Percentiles rank a stretch among this genome's conserved stretches.
These are phyloP conservation scores for Populus deltoides DNA, from an alignment of 345 rosid species.

Conservation along the genomic window DNA sequence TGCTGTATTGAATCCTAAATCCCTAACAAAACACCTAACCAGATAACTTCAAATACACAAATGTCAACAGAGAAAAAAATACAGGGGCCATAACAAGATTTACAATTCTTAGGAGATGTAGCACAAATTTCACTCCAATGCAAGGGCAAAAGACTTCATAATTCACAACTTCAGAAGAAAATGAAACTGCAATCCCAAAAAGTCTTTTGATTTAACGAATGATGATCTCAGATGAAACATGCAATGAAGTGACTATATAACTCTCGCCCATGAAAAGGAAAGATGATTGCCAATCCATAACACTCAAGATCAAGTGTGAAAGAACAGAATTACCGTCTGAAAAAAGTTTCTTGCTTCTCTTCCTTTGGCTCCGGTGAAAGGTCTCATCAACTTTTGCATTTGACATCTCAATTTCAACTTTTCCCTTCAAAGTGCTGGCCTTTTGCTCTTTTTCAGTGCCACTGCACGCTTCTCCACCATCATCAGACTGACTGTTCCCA, in stretches of 20 bases:
- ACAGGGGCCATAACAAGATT: background rate
- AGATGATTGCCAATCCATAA: background rate
- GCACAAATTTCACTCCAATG: background rate
- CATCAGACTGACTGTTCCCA: slow-evolving; percentile 13
- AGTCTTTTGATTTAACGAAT: background rate
- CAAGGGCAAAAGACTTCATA: background rate
- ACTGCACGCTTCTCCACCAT: slow-evolving; percentile 26
- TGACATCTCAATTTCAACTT: slow-evolving; percentile 34
- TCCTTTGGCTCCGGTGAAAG: slow-evolving; percentile 40
- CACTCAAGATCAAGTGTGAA: background rate
- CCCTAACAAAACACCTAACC: background rate
- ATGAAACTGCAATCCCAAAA: background rate
- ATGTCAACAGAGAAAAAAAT: background rate
- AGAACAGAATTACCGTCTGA: slow-evolving; percentile 18
- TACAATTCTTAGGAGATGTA: background rate
- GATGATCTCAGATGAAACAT: background rate
- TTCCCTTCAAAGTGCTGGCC: slow-evolving; percentile 35
- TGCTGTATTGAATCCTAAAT: background rate
- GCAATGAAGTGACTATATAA: background rate
- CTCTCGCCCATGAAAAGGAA: background rate
- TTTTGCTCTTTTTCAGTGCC: slow-evolving; percentile 21
- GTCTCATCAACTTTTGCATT: slow-evolving; percentile 43
- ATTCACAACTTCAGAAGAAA: background rate
- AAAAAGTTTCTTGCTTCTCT: slow-evolving; percentile 27
- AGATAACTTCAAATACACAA: background rate